A percentile compares a stretch with the other conserved stretches of the same genome.
Conservation (phyloP, 441 rosid species). For the Bocquillonia castaneifolia region DNA sequence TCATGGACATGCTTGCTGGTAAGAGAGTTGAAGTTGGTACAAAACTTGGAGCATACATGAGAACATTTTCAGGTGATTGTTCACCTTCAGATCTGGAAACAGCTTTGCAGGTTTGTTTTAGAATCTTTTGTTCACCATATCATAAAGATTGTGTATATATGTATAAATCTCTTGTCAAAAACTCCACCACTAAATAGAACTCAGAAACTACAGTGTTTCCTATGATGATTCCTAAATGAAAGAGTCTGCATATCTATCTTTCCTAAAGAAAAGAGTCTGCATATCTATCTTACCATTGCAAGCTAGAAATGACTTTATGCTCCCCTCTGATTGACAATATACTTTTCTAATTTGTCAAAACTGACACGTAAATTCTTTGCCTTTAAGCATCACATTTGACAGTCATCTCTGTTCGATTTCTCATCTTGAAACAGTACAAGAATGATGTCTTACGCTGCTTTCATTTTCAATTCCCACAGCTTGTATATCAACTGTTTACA, state of each 20-base stretch:
- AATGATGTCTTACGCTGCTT: conserved; percentile 3
- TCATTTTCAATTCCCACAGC: conserved; percentile 42
- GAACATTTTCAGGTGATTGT: conserved; percentile 89
- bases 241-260: no score
- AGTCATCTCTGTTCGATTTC: neutral
- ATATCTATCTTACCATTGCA: neutral
- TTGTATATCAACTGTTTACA: conserved; percentile 75
- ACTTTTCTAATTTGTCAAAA: neutral
- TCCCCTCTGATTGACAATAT: neutral
- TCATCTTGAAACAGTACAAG: conserved; percentile 8
- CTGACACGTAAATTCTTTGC: neutral
- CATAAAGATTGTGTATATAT: no score
- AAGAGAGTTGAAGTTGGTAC: conserved; percentile 95
- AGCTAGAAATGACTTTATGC: neutral
- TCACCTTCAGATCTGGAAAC: conserved; percentile 93
- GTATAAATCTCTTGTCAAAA: neutral
- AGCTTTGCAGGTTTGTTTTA: conserved; percentile 78
- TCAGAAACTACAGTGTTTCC: neutral
- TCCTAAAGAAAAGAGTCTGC: neutral
- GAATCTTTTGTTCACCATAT: neutral
- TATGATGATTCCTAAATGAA: neutral
- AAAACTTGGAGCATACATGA: conserved; percentile 81
- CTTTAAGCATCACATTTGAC: neutral
- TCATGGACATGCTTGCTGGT: conserved; percentile 93
- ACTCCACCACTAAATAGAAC: neutral